Conservation (phyloP, 2,329 filamentous ascomycete species). For the Ascochyta rabiei region DNA sequence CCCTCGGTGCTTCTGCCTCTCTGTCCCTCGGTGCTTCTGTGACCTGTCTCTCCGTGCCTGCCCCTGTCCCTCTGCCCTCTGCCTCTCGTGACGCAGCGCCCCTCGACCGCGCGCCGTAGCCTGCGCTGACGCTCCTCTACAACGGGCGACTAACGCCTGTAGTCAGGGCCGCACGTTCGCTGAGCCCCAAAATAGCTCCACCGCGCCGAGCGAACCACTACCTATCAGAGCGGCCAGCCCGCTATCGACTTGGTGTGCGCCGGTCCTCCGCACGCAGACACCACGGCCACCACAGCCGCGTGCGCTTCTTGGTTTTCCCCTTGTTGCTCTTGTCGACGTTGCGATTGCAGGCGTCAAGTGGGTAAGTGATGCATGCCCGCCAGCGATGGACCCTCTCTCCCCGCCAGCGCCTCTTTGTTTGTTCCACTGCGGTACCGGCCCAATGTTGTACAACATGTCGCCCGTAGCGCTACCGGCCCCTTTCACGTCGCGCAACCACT, state of each 20-base stretch:
- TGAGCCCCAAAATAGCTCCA: conserved; percentile 33
- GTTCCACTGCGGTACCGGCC: conserved; percentile 39
- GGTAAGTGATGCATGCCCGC: conserved; percentile 36
- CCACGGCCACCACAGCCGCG: conserved; percentile 7
- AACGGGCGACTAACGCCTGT: conserved; percentile 28
- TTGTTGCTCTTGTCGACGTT: conserved; percentile 14
- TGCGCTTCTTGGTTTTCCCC: conserved; percentile 26
- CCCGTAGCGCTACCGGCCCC: conserved; percentile 35
- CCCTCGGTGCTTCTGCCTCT: too few species aligned
- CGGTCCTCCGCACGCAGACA: conserved; percentile 10
- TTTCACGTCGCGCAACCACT: conserved; percentile 33
- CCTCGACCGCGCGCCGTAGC: conserved; percentile 14
- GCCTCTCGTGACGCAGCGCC: conserved; percentile 14
- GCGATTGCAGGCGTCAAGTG: conserved; percentile 15
- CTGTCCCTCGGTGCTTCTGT: too few species aligned
- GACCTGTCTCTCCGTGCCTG: too few species aligned
- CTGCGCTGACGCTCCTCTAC: conserved; percentile 13
- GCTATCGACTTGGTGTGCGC: conserved; percentile 14
- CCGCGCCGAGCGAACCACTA: conserved; percentile 16
- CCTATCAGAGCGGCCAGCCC: conserved; percentile 11
- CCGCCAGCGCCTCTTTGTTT: conserved; percentile 37
- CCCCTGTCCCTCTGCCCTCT: too few species aligned
- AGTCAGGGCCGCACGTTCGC: conserved; percentile 30
- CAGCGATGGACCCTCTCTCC: conserved; percentile 25
- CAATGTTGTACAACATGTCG: conserved; percentile 45